phyloP scores from a whole-genome alignment of 192 early-diverging fungal species.

The Obelidium mucronatum region DNA sequence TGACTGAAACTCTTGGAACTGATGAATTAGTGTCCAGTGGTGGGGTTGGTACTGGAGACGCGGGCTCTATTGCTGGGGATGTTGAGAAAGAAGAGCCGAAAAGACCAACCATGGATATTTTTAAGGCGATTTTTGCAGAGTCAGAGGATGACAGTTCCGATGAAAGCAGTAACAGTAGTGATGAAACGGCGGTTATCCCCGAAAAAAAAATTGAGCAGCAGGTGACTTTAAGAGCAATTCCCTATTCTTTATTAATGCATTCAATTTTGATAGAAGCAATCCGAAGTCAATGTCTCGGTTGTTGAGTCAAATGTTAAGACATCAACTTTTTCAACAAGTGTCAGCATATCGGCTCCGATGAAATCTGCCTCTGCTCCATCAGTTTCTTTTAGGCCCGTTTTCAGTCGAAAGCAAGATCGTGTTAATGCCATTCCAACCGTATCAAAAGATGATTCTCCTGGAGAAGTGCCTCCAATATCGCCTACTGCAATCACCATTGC shows the following conservation, averaged over 20 bases:
- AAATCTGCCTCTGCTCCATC: background rate
- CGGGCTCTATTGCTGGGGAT: slow-evolving; percentile 9
- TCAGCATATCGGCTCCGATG: background rate
- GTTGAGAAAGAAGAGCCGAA: slow-evolving; percentile 43
- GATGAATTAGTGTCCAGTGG: background rate
- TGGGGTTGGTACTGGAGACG: slow-evolving; percentile 3
- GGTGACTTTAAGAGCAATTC: background rate
- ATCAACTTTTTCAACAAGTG: background rate
- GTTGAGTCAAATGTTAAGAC: slow-evolving; percentile 1
- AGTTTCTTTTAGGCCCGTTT: slow-evolving; percentile 4
- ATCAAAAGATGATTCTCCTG: too few species aligned
- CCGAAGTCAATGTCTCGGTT: too few species aligned
- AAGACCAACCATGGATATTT: slow-evolving; percentile 83
- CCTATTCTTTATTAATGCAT: too few species aligned
- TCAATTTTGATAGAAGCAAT: background rate
- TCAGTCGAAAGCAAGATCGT: slow-evolving; percentile 12
- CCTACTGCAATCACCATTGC: background rate
- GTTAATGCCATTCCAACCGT: slow-evolving; percentile 37
- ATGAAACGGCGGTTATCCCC: too few species aligned
- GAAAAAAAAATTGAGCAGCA: background rate
- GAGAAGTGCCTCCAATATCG: background rate
- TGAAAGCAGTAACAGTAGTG: slow-evolving; percentile 4
- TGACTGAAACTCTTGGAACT: background rate
- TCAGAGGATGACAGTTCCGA: slow-evolving; percentile 59
- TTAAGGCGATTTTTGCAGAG: slow-evolving; percentile 84